phyloP scores from a whole-genome alignment of 176 grass and related monocot genomes.

The Alopecurus myosuroides region DNA sequence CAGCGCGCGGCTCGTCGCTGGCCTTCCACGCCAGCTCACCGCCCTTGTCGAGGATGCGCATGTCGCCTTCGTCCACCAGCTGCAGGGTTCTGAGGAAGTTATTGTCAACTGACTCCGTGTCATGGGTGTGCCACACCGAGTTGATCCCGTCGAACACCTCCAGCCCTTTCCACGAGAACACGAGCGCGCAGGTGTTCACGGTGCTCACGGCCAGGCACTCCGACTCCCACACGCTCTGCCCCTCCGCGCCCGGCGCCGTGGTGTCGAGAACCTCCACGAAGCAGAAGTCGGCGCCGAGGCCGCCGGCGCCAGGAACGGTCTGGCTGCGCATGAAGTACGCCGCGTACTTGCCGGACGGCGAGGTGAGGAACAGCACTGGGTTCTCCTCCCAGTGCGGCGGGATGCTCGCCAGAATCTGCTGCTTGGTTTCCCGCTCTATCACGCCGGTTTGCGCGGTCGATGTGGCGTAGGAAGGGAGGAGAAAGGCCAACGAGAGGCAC shows the following conservation, averaged over 20 bases:
- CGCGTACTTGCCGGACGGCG: conserved; percentile 67
- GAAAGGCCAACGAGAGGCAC: conserved; percentile 1
- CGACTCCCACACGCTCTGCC: conserved; percentile 89
- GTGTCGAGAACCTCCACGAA: conserved; percentile 73
- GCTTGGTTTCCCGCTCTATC: conserved; percentile 61
- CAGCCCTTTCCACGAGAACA: conserved; percentile 72
- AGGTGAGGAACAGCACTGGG: conserved; percentile 53
- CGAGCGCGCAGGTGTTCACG: conserved; percentile 64
- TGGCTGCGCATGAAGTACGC: conserved; percentile 58
- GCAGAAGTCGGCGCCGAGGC: conserved; percentile 87
- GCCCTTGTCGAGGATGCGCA: conserved; percentile 90
- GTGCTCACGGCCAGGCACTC: conserved; percentile 69
- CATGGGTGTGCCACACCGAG: conserved; percentile 69
- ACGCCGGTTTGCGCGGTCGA: conserved; percentile 35
- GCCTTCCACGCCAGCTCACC: conserved; percentile 93
- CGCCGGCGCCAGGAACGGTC: conserved; percentile 53
- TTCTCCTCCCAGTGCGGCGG: conserved; percentile 50
- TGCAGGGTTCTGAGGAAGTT: conserved; percentile 66
- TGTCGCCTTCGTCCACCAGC: conserved; percentile 87
- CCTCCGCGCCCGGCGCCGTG: conserved; percentile 18
- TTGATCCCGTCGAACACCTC: conserved; percentile 89
- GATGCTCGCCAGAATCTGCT: conserved; percentile 85
- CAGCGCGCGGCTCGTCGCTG: conserved; percentile 62
- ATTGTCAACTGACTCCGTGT: conserved; percentile 38
- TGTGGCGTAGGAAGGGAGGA: conserved; percentile 3